phyloP scores from a whole-genome alignment of 768 basidiomycete genomes.

The Pulveroboletus sp. region DNA sequence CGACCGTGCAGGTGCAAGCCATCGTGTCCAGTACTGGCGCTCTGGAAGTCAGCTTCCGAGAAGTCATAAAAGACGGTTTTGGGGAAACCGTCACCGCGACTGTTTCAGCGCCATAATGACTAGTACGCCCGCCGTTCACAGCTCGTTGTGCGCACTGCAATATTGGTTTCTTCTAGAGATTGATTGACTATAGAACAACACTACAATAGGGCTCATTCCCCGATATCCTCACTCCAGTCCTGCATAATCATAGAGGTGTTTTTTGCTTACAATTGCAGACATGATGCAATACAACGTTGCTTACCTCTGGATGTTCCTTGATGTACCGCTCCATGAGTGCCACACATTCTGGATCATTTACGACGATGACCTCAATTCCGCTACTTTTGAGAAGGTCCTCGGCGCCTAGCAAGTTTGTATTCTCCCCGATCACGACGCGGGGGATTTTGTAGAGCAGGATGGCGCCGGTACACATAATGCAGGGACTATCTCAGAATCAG shows the following conservation, averaged over 20 bases:
- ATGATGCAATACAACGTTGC: slow-evolving; percentile 9
- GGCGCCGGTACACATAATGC: slow-evolving; percentile 65
- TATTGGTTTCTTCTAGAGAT: background rate
- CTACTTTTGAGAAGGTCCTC: slow-evolving; percentile 50
- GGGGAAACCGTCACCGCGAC: slow-evolving; percentile 34
- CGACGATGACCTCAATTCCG: slow-evolving; percentile 54
- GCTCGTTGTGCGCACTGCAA: background rate
- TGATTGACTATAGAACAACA: slow-evolving; percentile 3
- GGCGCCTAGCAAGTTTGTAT: slow-evolving; percentile 49
- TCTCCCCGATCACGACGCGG: slow-evolving; percentile 66
- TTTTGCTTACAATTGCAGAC: slow-evolving; percentile 1
- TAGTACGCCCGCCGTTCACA: background rate
- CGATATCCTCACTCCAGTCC: slow-evolving; percentile 66
- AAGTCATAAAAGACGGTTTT: slow-evolving; percentile 33
- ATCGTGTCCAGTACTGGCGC: slow-evolving; percentile 33
- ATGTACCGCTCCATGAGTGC: slow-evolving; percentile 58
- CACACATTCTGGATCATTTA: slow-evolving; percentile 50
- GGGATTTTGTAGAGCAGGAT: slow-evolving; percentile 63
- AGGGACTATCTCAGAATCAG: slow-evolving; percentile 41
- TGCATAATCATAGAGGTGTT: slow-evolving; percentile 21
- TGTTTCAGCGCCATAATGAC: slow-evolving; percentile 24
- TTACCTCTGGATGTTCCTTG: slow-evolving; percentile 50
- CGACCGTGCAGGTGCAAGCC: slow-evolving; percentile 48
- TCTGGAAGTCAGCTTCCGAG: slow-evolving; percentile 38
- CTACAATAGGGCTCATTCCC: slow-evolving; percentile 31